Evolutionary conservation across 192 early-diverging fungal genomes (phyloP).

Genomic region (Coemansia erecta): DNA sequence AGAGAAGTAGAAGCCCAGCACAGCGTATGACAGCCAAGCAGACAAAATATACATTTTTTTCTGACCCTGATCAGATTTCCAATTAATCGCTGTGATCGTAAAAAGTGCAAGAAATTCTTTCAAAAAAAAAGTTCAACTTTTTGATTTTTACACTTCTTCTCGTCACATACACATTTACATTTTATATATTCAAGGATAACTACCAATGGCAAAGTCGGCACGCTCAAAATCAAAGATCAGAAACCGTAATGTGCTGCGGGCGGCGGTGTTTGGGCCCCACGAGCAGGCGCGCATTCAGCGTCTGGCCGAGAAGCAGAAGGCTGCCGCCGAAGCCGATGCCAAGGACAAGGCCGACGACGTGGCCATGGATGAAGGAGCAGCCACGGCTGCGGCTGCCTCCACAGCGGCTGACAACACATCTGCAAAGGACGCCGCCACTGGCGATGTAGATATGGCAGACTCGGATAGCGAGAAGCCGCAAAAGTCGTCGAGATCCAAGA

Average conservation of each 20-base stretch:
- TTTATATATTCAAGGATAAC: neutral
- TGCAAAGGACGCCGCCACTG: too few species aligned
- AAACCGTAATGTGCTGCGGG: slow-evolving; percentile 39
- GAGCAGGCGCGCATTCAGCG: slow-evolving; percentile 48
- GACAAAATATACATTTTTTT: neutral
- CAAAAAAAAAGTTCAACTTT: neutral
- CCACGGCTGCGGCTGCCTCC: too few species aligned
- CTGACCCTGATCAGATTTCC: neutral
- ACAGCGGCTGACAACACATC: too few species aligned
- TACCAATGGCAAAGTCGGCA: slow-evolving; percentile 33
- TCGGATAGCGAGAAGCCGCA: too few species aligned
- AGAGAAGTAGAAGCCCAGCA: neutral
- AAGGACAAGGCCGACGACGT: too few species aligned
- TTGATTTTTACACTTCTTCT: neutral
- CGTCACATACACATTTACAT: slow-evolving; percentile 7
- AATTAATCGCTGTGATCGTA: neutral
- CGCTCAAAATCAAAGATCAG: slow-evolving; percentile 48
- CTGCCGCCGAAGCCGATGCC: neutral
- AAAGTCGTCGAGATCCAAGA: too few species aligned
- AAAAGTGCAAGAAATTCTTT: neutral
- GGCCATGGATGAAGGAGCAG: too few species aligned
- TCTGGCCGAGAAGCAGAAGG: slow-evolving; percentile 38
- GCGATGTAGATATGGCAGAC: too few species aligned
- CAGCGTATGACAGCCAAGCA: neutral
- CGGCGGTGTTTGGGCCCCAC: slow-evolving; percentile 35